phyloP scores from a whole-genome alignment of 2,329 filamentous ascomycete genomes.

The Trichoderma harzianum region DNA sequence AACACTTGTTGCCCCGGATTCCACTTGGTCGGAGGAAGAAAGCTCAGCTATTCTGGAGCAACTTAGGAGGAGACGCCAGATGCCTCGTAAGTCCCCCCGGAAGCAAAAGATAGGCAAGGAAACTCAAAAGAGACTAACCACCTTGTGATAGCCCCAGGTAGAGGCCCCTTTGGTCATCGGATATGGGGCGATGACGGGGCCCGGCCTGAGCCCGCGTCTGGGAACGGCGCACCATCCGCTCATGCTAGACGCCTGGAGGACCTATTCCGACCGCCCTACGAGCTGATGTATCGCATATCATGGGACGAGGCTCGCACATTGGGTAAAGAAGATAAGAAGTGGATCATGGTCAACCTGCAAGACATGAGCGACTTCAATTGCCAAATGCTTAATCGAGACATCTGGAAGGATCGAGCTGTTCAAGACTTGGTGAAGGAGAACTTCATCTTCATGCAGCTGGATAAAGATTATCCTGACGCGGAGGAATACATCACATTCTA shows the following conservation, averaged over 20 bases:
- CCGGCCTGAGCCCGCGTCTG: conserved; percentile 22
- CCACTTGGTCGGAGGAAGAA: conserved; percentile 43
- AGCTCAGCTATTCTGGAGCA: conserved; percentile 63
- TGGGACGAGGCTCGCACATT: conserved; percentile 83
- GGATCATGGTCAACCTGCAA: conserved; percentile 94
- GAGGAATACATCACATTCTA: conserved; percentile 88
- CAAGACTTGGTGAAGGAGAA: conserved; percentile 81
- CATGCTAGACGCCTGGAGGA: conserved; percentile 82
- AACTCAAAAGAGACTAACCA: not conserved
- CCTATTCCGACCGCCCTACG: conserved; percentile 87
- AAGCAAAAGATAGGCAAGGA: not conserved
- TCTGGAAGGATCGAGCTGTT: conserved; percentile 86
- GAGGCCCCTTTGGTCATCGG: conserved; percentile 38
- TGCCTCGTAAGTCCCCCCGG: conserved; percentile 27
- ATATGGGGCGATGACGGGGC: conserved; percentile 33
- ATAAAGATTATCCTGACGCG: conserved; percentile 76
- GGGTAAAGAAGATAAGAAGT: conserved; percentile 86
- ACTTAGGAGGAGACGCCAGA: conserved; percentile 48
- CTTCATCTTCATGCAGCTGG: conserved; percentile 94
- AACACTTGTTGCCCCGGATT: conserved; percentile 73
- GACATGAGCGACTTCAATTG: conserved; percentile 92
- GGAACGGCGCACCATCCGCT: conserved; percentile 45
- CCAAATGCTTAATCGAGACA: conserved; percentile 87
- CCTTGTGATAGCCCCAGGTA: conserved; percentile 22
- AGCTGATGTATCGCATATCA: conserved; percentile 74